Conservation (phyloP, 805 yeast species). For the Saccharomycopsis fodiens region DNA sequence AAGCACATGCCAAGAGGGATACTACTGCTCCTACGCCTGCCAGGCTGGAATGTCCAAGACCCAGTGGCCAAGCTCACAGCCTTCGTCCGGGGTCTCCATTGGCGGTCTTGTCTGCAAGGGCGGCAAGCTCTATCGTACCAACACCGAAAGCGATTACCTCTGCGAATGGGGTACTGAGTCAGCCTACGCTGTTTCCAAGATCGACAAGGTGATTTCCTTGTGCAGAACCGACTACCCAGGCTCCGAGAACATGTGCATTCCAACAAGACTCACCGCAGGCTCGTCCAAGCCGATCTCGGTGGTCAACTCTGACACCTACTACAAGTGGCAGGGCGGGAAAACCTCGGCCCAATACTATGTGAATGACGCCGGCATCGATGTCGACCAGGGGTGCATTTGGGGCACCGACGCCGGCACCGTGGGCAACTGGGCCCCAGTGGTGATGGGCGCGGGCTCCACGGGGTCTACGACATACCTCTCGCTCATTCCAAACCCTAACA, state of each 20-base stretch:
- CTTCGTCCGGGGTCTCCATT: slow-evolving; percentile 79
- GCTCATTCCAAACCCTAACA: slow-evolving; percentile 93
- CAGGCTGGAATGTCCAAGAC: slow-evolving; percentile 99
- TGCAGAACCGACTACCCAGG: slow-evolving; percentile 99
- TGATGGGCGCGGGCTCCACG: slow-evolving; percentile 85
- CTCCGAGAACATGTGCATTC: slow-evolving; percentile 95
- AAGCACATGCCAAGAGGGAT: slow-evolving; percentile 76
- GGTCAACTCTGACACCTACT: slow-evolving; percentile 72
- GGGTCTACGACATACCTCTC: slow-evolving; percentile 75
- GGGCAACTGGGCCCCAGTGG: slow-evolving; percentile 98
- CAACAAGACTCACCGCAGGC: slow-evolving; percentile 76
- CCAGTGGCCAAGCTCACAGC: slow-evolving; percentile 92
- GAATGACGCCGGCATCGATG: slow-evolving; percentile 89
- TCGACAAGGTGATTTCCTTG: slow-evolving; percentile 65
- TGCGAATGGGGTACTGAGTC: slow-evolving; percentile 81
- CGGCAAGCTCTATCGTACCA: slow-evolving; percentile 80
- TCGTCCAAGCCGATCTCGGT: slow-evolving; percentile 58
- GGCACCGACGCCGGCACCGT: slow-evolving; percentile 68
- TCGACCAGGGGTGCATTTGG: slow-evolving; percentile 92
- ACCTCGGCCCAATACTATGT: slow-evolving; percentile 97
- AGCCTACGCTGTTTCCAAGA: slow-evolving; percentile 61
- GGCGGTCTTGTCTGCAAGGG: slow-evolving; percentile 87
- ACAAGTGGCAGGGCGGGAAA: slow-evolving; percentile 67
- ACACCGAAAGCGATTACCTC: slow-evolving; percentile 55
- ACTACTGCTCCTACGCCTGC: slow-evolving; percentile 96